Percentiles rank a stretch among this genome's conserved stretches.
Evolutionary conservation across 208 protist species (phyloP).

Genomic region (Acanthamoeba polyphaga): DNA sequence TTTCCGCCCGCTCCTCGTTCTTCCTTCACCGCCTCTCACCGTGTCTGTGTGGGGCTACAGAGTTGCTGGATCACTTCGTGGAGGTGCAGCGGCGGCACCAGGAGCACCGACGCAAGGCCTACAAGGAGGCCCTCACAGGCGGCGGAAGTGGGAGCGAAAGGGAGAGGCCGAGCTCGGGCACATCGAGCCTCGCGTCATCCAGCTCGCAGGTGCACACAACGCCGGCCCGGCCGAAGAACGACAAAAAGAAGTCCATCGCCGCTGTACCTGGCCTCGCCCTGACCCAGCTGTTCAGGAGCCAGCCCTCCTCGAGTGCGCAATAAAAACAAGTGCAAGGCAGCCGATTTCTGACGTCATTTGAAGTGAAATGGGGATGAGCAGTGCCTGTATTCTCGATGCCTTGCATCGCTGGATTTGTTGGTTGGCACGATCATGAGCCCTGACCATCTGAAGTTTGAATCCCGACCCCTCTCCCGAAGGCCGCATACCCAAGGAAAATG

Average conservation of each 20-base stretch:
- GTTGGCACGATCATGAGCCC: too few species aligned
- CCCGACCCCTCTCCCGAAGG: too few species aligned
- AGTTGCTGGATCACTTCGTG: slow-evolving; percentile 20
- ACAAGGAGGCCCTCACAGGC: slow-evolving; percentile 28
- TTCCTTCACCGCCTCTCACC: too few species aligned
- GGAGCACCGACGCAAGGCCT: slow-evolving; percentile 55
- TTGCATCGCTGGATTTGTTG: too few species aligned
- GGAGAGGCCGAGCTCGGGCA: neutral
- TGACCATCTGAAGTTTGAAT: too few species aligned
- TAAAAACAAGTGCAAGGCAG: too few species aligned
- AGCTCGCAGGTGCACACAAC: neutral
- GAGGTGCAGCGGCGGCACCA: slow-evolving; percentile 55
- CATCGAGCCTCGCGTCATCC: neutral
- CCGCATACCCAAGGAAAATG: too few species aligned
- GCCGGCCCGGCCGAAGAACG: neutral
- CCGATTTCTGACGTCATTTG: too few species aligned
- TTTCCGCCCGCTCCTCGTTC: neutral
- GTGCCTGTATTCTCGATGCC: too few species aligned
- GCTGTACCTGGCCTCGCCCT: slow-evolving; percentile 11
- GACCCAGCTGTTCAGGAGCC: slow-evolving; percentile 3
- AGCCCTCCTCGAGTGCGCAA: neutral
- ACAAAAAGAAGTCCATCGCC: slow-evolving; percentile 21
- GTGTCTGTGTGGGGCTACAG: neutral
- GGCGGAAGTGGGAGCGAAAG: neutral
- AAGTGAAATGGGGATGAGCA: too few species aligned